Evolutionary conservation across 768 basidiomycete species (phyloP).

Genomic region (Coprinopsis sp.): DNA sequence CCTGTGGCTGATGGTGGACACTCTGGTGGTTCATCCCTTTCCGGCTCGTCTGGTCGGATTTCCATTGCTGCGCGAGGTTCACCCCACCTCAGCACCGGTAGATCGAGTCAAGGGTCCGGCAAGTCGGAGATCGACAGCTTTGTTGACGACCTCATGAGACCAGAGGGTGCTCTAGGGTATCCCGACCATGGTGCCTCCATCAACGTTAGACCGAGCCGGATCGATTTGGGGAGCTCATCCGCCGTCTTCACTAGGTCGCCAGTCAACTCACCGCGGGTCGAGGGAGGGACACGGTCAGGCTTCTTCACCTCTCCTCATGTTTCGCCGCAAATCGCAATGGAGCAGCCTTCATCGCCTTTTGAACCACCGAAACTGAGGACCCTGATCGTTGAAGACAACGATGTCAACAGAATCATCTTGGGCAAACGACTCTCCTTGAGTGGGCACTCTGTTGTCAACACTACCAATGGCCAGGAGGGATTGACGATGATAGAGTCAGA

Average conservation of each 20-base stretch:
- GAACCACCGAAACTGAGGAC: constrained; percentile 36
- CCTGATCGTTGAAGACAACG: constrained; percentile 73
- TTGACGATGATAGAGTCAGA: constrained; percentile 56
- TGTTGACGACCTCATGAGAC: constrained; percentile 28
- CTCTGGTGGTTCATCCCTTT: constrained; percentile 17
- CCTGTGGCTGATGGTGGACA: constrained; percentile 13
- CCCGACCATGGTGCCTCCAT: constrained; percentile 22
- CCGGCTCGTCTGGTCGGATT: not conserved
- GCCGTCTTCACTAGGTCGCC: not conserved
- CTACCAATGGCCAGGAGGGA: constrained; percentile 74
- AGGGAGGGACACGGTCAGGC: constrained; percentile 9
- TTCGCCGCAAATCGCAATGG: not conserved
- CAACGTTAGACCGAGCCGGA: constrained; percentile 33
- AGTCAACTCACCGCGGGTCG: not conserved
- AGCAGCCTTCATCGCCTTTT: not conserved
- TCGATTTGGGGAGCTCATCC: constrained; percentile 22
- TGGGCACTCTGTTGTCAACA: constrained; percentile 60
- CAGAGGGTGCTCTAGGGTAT: constrained; percentile 16
- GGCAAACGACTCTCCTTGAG: constrained; percentile 62
- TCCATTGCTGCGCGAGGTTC: constrained; percentile 17
- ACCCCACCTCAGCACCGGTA: constrained; percentile 15
- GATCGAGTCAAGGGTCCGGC: constrained; percentile 17
- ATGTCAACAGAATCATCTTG: constrained; percentile 68
- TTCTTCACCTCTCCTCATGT: constrained; percentile 1
- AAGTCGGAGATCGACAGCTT: constrained; percentile 39